Conservation (phyloP, 2,329 filamentous ascomycete genomes). For the Pseudopithomyces chartarum region DNA sequence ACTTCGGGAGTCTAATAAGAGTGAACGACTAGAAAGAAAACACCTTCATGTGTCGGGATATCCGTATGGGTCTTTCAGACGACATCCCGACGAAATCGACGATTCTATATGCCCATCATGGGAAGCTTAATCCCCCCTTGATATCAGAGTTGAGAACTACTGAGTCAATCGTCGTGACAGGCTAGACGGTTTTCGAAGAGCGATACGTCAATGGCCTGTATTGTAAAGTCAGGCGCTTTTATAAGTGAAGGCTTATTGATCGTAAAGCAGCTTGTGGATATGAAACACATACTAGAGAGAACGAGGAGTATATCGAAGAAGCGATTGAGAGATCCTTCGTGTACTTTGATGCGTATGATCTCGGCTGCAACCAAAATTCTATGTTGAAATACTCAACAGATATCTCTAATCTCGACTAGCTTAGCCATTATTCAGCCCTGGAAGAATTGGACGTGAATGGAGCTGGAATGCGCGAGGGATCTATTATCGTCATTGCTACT, state of each 20-base stretch:
- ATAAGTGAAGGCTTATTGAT: background rate
- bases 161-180: background rate
- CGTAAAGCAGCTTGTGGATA: background rate
- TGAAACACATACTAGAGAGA: background rate
- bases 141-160: background rate
- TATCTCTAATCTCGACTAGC: background rate
- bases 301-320: background rate
- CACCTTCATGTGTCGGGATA: background rate
- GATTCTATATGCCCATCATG: background rate
- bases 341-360: background rate
- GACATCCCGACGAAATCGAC: background rate
- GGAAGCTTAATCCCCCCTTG: background rate
- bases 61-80: background rate
- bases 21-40: background rate
- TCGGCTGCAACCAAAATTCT: background rate
- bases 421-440: background rate
- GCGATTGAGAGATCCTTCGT: background rate
- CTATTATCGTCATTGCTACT: background rate
- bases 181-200: background rate
- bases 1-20: background rate
- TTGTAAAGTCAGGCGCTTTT: background rate
- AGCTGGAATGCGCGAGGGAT: background rate
- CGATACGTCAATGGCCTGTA: background rate
- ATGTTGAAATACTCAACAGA: background rate
- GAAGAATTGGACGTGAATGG: background rate